These are phyloP conservation scores for Lentinula sp. DNA, from an alignment of 768 basidiomycete species.

Conservation along the genomic window DNA sequence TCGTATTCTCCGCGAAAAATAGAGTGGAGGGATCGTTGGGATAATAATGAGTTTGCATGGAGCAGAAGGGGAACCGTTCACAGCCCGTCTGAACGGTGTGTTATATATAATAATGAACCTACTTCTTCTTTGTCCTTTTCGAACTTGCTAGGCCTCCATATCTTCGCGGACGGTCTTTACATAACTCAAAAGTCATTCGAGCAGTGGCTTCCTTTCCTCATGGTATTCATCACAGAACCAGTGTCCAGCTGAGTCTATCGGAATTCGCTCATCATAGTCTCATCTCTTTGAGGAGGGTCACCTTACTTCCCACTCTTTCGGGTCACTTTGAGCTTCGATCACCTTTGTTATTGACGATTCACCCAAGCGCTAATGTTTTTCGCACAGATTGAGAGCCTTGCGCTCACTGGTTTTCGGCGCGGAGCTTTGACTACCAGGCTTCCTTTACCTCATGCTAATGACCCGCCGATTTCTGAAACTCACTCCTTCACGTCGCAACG, in stretches of 20 bases:
- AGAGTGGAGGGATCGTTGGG: not conserved
- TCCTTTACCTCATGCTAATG: slow-evolving; percentile 23
- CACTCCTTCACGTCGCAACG: slow-evolving; percentile 1
- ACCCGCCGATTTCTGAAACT: not conserved
- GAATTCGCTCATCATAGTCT: not conserved
- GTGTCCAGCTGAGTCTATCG: not conserved
- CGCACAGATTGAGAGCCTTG: not conserved
- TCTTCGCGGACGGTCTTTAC: slow-evolving; percentile 6
- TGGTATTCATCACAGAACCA: slow-evolving; percentile 3
- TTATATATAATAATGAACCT: slow-evolving; percentile 5
- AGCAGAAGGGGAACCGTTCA: not conserved
- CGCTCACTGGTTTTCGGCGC: not conserved
- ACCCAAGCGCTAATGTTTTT: not conserved
- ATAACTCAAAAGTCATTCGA: not conserved
- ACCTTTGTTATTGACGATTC: not conserved
- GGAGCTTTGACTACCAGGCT: not conserved
- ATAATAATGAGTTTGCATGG: slow-evolving; percentile 3
- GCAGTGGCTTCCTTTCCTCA: slow-evolving; percentile 2
- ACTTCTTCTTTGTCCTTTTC: not conserved
- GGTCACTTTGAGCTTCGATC: not conserved
- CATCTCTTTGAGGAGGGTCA: not conserved
- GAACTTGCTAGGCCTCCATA: slow-evolving; percentile 4
- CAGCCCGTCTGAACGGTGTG: not conserved
- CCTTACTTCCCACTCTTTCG: not conserved
- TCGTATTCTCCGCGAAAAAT: not conserved